These are phyloP conservation scores for Salvia sclarea DNA, from an alignment of 305 asterid genomes.

Conservation along the genomic window DNA sequence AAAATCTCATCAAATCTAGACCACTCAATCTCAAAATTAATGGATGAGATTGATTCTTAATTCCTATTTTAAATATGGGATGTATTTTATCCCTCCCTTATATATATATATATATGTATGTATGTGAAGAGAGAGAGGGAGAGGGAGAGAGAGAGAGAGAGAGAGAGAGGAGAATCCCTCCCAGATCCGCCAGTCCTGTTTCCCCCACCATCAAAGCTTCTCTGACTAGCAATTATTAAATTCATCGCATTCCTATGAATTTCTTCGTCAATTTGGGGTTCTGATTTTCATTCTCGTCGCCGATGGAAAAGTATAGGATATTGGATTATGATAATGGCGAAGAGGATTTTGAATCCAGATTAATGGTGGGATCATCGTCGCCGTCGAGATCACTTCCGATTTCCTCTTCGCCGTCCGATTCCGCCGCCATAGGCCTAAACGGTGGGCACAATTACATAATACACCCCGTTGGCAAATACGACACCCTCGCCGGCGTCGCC, in stretches of 20 bases:
- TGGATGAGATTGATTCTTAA: too few relatives aligned
- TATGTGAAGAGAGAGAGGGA: background rate
- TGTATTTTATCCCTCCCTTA: too few relatives aligned
- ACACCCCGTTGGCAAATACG: conserved; percentile 57
- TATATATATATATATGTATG: background rate
- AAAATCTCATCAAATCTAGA: too few relatives aligned
- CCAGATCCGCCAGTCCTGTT: conserved; percentile 40
- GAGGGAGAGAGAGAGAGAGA: too few relatives aligned
- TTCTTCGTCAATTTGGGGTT: conserved; percentile 4
- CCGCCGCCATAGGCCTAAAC: conserved; percentile 22
- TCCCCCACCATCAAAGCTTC: conserved; percentile 26
- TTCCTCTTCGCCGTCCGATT: conserved; percentile 38
- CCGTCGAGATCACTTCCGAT: conserved; percentile 38
- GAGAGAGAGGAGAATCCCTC: conserved; percentile 24
- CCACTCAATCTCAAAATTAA: too few relatives aligned
- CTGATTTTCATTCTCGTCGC: background rate
- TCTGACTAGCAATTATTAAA: conserved; percentile 3
- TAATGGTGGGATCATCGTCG: conserved; percentile 39
- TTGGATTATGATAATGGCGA: conserved; percentile 28
- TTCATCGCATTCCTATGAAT: conserved; percentile 5
- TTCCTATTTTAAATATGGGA: too few relatives aligned
- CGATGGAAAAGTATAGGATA: conserved; percentile 40
- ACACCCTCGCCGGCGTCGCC: conserved; percentile 75
- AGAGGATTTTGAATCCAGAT: conserved; percentile 27
- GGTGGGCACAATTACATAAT: conserved; percentile 41